Evolutionary conservation across 2,329 filamentous ascomycete genomes (phyloP), one percentile per base, ranked within the genome.

Genomic region (Aspergillus phoenicis): DNA sequence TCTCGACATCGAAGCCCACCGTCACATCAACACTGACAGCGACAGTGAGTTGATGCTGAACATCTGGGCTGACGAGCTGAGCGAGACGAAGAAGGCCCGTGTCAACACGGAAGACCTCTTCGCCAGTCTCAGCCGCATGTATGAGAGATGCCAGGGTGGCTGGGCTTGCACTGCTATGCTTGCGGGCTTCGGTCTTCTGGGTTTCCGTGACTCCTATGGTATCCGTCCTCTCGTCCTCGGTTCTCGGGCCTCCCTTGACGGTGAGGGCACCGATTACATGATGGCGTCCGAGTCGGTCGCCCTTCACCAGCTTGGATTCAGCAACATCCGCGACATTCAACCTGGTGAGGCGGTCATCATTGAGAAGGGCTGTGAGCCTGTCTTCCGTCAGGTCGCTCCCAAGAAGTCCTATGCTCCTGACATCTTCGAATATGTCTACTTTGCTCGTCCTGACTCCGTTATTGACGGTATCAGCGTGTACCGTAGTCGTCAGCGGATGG

Each of bases 391-490:
- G 75, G 87, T 97, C 13, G 85, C 88, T 43, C 78, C 85, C 61
- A 83, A 84, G 67, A 83, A 85, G 68, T 82, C 84, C 15, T 96
- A 96, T 72, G 88, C 90, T 1, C 92, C 92, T 1, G 93, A 97
- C 73, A 90, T 92, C 63, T 95, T 96, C 70, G 91, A 96, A 77
- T 92, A 88, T 65, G 89, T 96, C 60, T 97, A 97, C 79, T 93
- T 96, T 69, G 89, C 91, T 13, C 84, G 93, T 1, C 91, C 91
- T 0, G 93, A 96, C 75, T 89, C 87, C 0, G 83, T 88, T 67
- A 94, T 96, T 60, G 93, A 97, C 71, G 92, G 91, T 17, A 96
- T 97, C 66, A 92, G 90, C 59, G 90, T 97, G 26, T 88, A 96
- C 72, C 86, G 88, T 66, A 92, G 89, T 67, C 87, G 93, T 56